Evolutionary conservation across 257 asterid genomes (phyloP).

Genomic region (Solanum paucissectum): DNA sequence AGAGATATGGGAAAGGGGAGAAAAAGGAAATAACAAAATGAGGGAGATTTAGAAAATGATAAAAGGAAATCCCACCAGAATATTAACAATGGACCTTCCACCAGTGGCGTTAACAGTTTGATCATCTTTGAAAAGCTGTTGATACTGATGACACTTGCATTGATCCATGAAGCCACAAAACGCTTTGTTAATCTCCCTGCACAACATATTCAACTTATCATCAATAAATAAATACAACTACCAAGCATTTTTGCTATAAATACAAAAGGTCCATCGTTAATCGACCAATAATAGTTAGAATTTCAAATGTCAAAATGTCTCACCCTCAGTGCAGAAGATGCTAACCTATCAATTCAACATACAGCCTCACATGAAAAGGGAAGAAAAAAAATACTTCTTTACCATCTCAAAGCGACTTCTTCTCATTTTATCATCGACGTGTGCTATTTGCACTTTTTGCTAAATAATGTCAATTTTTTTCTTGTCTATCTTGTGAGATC

Average conservation of each 20-base stretch:
- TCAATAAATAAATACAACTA: background rate
- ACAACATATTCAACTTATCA: background rate
- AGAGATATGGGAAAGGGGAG: background rate
- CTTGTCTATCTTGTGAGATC: background rate
- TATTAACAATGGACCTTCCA: conserved; percentile 4
- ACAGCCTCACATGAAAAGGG: background rate
- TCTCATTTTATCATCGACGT: background rate
- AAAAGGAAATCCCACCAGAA: conserved; percentile 4
- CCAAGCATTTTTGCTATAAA: background rate
- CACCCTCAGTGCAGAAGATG: background rate
- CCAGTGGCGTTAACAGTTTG: background rate
- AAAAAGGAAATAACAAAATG: background rate
- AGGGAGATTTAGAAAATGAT: background rate
- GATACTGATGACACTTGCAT: conserved; percentile 15
- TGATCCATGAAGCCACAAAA: conserved; percentile 64
- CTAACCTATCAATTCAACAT: background rate
- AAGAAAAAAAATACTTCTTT: background rate
- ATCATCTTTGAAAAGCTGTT: conserved; percentile 8
- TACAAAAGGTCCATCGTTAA: background rate
- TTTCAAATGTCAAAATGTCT: background rate
- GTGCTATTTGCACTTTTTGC: background rate
- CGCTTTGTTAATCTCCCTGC: conserved; percentile 72
- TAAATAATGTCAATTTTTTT: background rate
- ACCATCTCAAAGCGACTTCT: background rate
- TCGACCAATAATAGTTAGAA: background rate